phyloP scores from a whole-genome alignment of 2,329 filamentous ascomycete genomes.

The Phymatotrichopsis omnivora region DNA sequence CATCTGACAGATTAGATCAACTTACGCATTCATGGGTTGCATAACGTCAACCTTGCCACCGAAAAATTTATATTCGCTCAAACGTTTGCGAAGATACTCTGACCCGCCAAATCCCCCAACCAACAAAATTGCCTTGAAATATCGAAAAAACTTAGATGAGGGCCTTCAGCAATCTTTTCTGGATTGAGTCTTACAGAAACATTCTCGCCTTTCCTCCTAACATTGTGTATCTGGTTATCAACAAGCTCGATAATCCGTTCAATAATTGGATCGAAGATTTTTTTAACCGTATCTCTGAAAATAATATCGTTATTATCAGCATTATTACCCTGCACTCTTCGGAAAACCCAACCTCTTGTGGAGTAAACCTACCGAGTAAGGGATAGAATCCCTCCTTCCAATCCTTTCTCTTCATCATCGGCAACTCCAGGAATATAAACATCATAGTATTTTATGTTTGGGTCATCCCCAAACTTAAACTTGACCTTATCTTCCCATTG shows the following conservation, averaged over 20 bases:
- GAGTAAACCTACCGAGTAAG: constrained; percentile 12
- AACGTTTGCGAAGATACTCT: constrained; percentile 23
- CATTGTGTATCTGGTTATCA: constrained; percentile 28
- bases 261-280: constrained; percentile 30
- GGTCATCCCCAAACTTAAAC: too few species aligned
- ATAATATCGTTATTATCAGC: too few species aligned
- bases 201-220: constrained; percentile 20
- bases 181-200: constrained; percentile 13
- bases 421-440: constrained; percentile 40
- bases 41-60: constrained; percentile 10
- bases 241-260: constrained; percentile 27
- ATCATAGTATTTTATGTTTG: constrained; percentile 25
- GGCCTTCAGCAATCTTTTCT: too few species aligned
- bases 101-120: constrained; percentile 24
- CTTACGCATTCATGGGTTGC: constrained; percentile 16
- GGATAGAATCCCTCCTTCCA: constrained; percentile 23
- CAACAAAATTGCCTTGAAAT: constrained; percentile 17
- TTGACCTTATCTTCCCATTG: constrained; percentile 83
- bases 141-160: not conserved
- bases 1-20: too few species aligned
- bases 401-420: constrained; percentile 11
- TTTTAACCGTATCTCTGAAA: constrained; percentile 27
- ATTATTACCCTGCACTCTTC: constrained; percentile 8
- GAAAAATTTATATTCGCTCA: too few species aligned
- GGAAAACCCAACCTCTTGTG: not conserved